Percentiles rank a stretch among this genome's conserved stretches.
These are phyloP conservation scores for Auriscalpium vulgare DNA, from an alignment of 768 basidiomycete species.

Conservation along the genomic window DNA sequence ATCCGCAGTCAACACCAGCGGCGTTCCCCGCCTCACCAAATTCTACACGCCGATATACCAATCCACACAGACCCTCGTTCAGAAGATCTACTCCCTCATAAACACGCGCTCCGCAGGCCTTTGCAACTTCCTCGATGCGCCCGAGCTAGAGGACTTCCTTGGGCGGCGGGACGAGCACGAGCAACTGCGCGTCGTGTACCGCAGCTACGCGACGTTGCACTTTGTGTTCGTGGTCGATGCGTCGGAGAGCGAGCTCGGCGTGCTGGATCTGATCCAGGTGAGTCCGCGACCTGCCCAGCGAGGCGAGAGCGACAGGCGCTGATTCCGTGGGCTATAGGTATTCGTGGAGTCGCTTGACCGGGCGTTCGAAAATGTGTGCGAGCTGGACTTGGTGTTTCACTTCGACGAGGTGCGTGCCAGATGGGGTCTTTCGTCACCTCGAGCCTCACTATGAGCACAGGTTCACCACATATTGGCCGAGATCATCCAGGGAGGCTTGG, in stretches of 20 bases:
- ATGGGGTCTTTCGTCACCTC: background rate
- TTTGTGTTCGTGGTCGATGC: slow-evolving; percentile 97
- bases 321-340: slow-evolving; percentile 46
- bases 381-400: slow-evolving; percentile 96
- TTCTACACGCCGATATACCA: slow-evolving; percentile 80
- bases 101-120: slow-evolving; percentile 71
- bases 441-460: slow-evolving; percentile 30
- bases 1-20: slow-evolving; percentile 81
- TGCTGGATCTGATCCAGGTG: slow-evolving; percentile 95
- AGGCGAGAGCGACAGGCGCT: background rate
- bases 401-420: slow-evolving; percentile 77
- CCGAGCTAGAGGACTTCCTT: slow-evolving; percentile 71
- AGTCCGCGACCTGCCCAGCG: slow-evolving; percentile 13
- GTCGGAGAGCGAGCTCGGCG: slow-evolving; percentile 93
- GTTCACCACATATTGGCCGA: slow-evolving; percentile 94
- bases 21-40: slow-evolving; percentile 76
- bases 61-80: slow-evolving; percentile 60
- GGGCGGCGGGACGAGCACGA: slow-evolving; percentile 43
- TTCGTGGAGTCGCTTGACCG: slow-evolving; percentile 96
- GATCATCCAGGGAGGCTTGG: slow-evolving; percentile 93
- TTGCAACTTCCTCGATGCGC: slow-evolving; percentile 96
- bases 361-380: slow-evolving; percentile 97
- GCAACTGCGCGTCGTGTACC: slow-evolving; percentile 82
- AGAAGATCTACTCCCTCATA: slow-evolving; percentile 87
- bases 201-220: slow-evolving; percentile 92